Evolutionary conservation across 345 rosid species (phyloP).

Genomic region (Syzygium grande): DNA sequence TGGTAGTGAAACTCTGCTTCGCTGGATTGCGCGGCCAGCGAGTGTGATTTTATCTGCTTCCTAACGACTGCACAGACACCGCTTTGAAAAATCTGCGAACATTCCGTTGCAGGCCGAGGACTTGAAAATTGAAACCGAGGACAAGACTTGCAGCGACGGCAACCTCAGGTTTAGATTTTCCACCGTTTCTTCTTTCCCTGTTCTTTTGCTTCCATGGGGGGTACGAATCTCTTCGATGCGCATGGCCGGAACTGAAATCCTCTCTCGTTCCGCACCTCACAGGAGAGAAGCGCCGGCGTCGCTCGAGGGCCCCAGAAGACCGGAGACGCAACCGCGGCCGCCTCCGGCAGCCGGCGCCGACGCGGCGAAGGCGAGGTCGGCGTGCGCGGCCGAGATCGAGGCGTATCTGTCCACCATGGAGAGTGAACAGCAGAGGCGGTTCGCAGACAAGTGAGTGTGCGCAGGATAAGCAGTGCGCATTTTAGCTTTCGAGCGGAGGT

Average conservation of each 20-base stretch:
- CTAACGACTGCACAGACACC: not conserved
- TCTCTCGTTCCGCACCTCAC: not conserved
- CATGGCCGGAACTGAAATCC: not conserved
- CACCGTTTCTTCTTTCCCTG: not conserved
- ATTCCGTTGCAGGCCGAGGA: not conserved
- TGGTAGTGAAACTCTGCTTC: not conserved
- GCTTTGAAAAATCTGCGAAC: not conserved
- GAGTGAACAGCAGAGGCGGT: constrained; percentile 28
- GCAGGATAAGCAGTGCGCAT: constrained; percentile 29
- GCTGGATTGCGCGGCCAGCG: not conserved
- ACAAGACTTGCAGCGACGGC: not conserved
- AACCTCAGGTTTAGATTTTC: not conserved
- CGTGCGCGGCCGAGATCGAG: constrained; percentile 36
- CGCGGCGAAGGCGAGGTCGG: constrained; percentile 4
- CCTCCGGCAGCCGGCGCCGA: not conserved
- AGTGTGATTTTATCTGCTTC: not conserved
- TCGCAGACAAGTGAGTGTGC: constrained; percentile 51
- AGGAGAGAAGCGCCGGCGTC: not conserved
- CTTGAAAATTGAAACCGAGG: not conserved
- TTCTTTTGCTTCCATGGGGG: not conserved
- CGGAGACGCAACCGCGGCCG: not conserved
- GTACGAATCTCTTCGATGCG: not conserved
- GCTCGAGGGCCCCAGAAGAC: not conserved
- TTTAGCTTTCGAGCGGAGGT: constrained; percentile 1
- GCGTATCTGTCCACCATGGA: constrained; percentile 28